These are phyloP conservation scores for Ceriops zippeliana DNA, from an alignment of 345 rosid species.

Conservation along the genomic window DNA sequence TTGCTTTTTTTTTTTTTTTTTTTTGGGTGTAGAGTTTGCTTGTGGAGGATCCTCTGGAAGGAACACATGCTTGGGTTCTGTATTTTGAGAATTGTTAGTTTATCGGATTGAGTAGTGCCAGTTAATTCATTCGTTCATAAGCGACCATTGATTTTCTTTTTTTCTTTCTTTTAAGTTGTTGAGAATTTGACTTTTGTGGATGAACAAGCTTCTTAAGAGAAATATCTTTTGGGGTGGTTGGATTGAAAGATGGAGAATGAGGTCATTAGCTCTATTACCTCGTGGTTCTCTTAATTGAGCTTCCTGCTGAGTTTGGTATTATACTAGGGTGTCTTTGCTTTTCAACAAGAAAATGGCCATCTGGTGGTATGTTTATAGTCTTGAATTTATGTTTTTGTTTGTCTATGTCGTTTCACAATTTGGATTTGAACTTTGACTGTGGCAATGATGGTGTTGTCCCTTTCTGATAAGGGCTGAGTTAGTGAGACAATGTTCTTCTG, in stretches of 20 bases:
- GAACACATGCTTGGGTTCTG: conserved; percentile 10
- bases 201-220: too few relatives aligned
- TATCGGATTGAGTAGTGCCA: not conserved
- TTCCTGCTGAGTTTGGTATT: not conserved
- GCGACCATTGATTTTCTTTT: not conserved
- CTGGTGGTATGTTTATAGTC: not conserved
- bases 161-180: not conserved
- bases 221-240: too few relatives aligned
- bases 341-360: not conserved
- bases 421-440: not conserved
- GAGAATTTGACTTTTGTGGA: not conserved
- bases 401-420: not conserved
- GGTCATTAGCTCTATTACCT: not conserved
- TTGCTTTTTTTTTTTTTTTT: conserved; percentile 16
- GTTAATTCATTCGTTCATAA: not conserved
- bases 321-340: not conserved
- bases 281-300: not conserved
- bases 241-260: too few relatives aligned
- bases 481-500: not conserved
- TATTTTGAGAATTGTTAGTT: not conserved
- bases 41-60: conserved; percentile 19
- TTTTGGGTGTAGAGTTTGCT: conserved; percentile 6
- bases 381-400: not conserved
- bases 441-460: not conserved
- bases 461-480: not conserved